phyloP scores from a whole-genome alignment of 371 early-diverging fungal species.

The Mortierella sp. region DNA sequence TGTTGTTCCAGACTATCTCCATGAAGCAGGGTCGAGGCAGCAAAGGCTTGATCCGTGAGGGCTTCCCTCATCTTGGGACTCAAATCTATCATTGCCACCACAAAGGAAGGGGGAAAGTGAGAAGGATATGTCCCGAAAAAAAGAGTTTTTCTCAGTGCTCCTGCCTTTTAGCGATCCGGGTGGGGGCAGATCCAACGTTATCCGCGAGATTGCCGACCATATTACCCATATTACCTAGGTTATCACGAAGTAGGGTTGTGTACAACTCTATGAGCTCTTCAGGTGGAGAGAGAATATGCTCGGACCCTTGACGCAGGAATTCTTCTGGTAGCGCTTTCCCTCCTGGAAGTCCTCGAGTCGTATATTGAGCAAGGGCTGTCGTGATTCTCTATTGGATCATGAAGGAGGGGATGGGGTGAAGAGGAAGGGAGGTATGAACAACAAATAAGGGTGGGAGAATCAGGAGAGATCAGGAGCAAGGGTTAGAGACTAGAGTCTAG shows the following conservation, averaged over 20 bases:
- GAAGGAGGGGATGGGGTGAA: slow-evolving; percentile 1
- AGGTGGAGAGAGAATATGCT: slow-evolving; percentile 37
- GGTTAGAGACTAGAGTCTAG: not conserved
- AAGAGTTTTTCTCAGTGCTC: no score
- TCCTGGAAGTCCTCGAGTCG: slow-evolving; percentile 39
- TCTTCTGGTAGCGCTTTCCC: slow-evolving; percentile 45
- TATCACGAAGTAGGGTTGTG: slow-evolving; percentile 43
- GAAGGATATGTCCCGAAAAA: not conserved
- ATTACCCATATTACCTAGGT: slow-evolving; percentile 40
- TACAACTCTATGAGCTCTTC: slow-evolving; percentile 53
- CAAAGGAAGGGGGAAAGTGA: not conserved
- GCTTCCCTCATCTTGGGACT: slow-evolving; percentile 50
- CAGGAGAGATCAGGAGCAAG: not conserved
- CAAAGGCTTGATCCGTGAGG: slow-evolving; percentile 48
- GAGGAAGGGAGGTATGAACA: not conserved
- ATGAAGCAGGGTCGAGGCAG: slow-evolving; percentile 32
- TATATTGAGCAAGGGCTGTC: slow-evolving; percentile 42
- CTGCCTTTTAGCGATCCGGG: no score
- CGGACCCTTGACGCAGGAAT: slow-evolving; percentile 41
- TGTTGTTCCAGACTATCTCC: slow-evolving; percentile 37
- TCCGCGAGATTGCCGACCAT: no score
- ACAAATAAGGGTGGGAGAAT: slow-evolving; percentile 1
- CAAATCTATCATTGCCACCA: slow-evolving; percentile 22
- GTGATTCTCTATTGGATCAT: slow-evolving; percentile 44
- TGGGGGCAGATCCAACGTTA: no score